Base-by-base conservation (phyloP, 768 basidiomycete species). In the Tricholoma sp. region DNA sequence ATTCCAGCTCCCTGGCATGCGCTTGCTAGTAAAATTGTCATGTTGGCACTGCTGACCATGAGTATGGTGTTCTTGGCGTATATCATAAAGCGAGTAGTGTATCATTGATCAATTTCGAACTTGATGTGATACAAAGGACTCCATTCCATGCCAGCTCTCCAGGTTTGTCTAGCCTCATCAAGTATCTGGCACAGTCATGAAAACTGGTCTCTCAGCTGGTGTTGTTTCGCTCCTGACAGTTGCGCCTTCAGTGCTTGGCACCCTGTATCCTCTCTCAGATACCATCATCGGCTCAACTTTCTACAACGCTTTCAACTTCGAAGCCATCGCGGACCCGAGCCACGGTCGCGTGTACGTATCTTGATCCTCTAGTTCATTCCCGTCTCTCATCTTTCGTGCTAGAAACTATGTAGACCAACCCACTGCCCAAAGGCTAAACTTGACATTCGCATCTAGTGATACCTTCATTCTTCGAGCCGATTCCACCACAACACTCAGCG, bases 341-440 rank as follows among this genome's bases (percentile, higher is more conserved):
- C 73, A 82, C 46, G 85, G 85, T 19, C 71, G 83, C 63, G 85
- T 87, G 84, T 86, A 69, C 57, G 79, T 66, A 1, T 52, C 24
- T 18, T 53, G 4, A 51, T 19, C 7, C 21, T 35, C 3, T 24
- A 24, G 16, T 11, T 10, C 11, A 11, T 10, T 18, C 5, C 14
- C 24, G 16, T 16, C 2, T 31, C 41, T 34, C 56, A 24, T 43
- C 27, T 37, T n/a, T 2, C 24, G 21, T 45, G 14, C 5, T 11
- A 79, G 78, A 7, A 75, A 71, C 60, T 77, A 78, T 51, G 76
- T 79, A 37, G 64, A 73, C 58, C 57, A 67, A 45, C 56, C 57
- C 16, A 75, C 74, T 1, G 74, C 86, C 2, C 59, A 71, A 52
- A 69, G 71, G 14, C 69, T 73, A 27, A 84, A 85, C 61, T 66